phyloP scores from a whole-genome alignment of 352 stramenopile genomes.

The Phytophthora cactorum region DNA sequence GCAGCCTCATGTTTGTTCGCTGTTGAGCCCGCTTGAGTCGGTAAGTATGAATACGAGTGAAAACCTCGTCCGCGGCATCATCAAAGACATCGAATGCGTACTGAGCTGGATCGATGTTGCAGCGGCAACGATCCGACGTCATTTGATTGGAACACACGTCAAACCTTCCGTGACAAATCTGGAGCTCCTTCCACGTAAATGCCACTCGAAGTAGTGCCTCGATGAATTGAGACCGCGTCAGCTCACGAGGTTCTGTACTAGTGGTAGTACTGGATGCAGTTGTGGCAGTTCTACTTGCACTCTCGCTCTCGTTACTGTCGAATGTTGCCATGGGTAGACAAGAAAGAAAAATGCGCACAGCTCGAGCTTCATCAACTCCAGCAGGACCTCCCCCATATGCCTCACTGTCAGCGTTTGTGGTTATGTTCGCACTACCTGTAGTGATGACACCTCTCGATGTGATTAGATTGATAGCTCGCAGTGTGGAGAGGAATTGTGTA shows the following conservation, averaged over 20 bases:
- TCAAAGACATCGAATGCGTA: slow-evolving; percentile 57
- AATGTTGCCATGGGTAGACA: slow-evolving; percentile 47
- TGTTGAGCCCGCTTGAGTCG: slow-evolving; percentile 33
- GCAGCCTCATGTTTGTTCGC: slow-evolving; percentile 36
- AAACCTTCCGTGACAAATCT: slow-evolving; percentile 53
- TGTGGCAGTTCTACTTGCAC: slow-evolving; percentile 6
- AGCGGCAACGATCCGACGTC: slow-evolving; percentile 53
- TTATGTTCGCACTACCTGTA: not conserved
- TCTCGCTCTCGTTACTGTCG: slow-evolving; percentile 15
- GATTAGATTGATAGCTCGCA: slow-evolving; percentile 43
- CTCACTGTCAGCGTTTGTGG: slow-evolving; percentile 2
- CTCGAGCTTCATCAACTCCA: slow-evolving; percentile 54
- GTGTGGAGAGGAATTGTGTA: slow-evolving; percentile 38
- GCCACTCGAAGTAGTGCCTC: slow-evolving; percentile 58
- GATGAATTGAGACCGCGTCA: slow-evolving; percentile 55
- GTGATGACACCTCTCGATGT: slow-evolving; percentile 7
- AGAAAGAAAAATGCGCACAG: slow-evolving; percentile 64
- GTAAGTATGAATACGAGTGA: slow-evolving; percentile 41
- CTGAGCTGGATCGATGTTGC: slow-evolving; percentile 20
- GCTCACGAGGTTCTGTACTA: slow-evolving; percentile 30
- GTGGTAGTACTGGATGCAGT: slow-evolving; percentile 4
- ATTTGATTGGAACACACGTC: slow-evolving; percentile 65
- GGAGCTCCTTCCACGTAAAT: slow-evolving; percentile 53
- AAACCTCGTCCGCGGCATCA: slow-evolving; percentile 53
- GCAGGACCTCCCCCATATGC: slow-evolving; percentile 1